Evolutionary conservation across 2,329 filamentous ascomycete genomes (phyloP).

Genomic region (Aspergillus ruber): DNA sequence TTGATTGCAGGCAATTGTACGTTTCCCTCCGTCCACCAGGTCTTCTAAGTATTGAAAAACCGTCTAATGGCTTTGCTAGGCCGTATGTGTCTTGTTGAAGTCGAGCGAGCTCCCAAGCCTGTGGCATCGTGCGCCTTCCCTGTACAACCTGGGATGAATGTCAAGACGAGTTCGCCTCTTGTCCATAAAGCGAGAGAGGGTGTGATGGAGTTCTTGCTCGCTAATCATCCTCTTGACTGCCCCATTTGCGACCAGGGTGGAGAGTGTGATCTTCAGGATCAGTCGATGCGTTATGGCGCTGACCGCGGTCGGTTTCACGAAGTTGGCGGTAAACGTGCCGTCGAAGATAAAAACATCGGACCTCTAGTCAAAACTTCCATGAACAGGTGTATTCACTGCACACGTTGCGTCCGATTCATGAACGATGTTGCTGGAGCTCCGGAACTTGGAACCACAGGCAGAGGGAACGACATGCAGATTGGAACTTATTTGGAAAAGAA

Average conservation of each 20-base stretch:
- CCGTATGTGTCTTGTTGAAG: slow-evolving; percentile 98
- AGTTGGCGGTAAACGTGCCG: slow-evolving; percentile 87
- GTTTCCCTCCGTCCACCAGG: slow-evolving; percentile 5
- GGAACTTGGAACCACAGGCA: slow-evolving; percentile 87
- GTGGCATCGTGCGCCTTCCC: slow-evolving; percentile 99
- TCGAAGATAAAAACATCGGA: slow-evolving; percentile 99
- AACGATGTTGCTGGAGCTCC: slow-evolving; percentile 96
- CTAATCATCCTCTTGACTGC: slow-evolving; percentile 94
- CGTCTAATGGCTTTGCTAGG: slow-evolving; percentile 21
- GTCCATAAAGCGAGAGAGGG: slow-evolving; percentile 97
- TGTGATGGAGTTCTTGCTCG: slow-evolving; percentile 97
- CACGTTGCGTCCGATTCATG: slow-evolving; percentile 92
- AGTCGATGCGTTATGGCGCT: slow-evolving; percentile 97
- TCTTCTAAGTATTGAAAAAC: not conserved
- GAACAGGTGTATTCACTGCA: slow-evolving; percentile 99
- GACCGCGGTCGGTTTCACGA: slow-evolving; percentile 97
- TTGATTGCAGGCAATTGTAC: slow-evolving; percentile 96
- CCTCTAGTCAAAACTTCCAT: slow-evolving; percentile 98
- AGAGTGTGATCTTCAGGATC: slow-evolving; percentile 97
- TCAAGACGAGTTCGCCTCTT: slow-evolving; percentile 94
- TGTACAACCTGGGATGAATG: slow-evolving; percentile 96
- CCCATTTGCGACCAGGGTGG: slow-evolving; percentile 98
- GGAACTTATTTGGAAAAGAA: slow-evolving; percentile 95
- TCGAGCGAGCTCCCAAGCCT: slow-evolving; percentile 91
- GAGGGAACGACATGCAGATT: slow-evolving; percentile 96